A percentile compares a stretch with the other conserved stretches of the same genome.
Conservation (phyloP, 169 alveolate species). For the Fabrea salina region DNA sequence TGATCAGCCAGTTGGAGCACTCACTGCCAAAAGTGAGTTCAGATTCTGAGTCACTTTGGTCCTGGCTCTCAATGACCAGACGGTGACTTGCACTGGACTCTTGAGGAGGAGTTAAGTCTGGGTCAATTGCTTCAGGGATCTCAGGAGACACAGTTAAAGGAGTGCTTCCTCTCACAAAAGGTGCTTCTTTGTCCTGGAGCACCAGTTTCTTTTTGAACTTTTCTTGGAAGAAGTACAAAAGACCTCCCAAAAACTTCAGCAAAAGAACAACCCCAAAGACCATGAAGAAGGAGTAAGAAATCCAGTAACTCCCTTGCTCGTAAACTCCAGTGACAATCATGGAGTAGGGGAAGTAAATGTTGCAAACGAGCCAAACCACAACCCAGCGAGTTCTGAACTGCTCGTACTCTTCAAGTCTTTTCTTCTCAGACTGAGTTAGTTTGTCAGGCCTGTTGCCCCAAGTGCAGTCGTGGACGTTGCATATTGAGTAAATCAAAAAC, state of each 20-base stretch:
- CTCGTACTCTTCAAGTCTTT: constrained; percentile 24
- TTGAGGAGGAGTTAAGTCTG: too few species aligned
- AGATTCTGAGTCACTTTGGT: too few species aligned
- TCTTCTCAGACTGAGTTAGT: neutral
- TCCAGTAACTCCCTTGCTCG: neutral
- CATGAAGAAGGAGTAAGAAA: neutral
- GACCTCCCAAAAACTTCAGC: neutral
- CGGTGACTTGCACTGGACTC: too few species aligned
- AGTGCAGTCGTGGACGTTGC: constrained; percentile 60
- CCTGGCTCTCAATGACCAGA: too few species aligned
- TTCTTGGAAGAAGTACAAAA: neutral
- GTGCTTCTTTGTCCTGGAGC: neutral
- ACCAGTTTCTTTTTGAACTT: neutral
- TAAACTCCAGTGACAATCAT: neutral
- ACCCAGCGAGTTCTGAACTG: constrained; percentile 17
- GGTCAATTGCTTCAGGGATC: too few species aligned
- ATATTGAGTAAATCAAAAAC: constrained; percentile 51
- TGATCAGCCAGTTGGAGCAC: too few species aligned
- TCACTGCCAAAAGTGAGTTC: too few species aligned
- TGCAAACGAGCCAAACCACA: neutral
- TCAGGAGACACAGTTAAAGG: too few species aligned
- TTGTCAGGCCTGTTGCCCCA: constrained; percentile 52
- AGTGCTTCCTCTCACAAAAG: too few species aligned
- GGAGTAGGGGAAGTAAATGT: neutral
- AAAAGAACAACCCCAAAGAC: neutral